Evolutionary conservation across 169 alveolate genomes (phyloP), one percentile per base, ranked within the genome.

Genomic region (Plasmodium falciparum): DNA sequence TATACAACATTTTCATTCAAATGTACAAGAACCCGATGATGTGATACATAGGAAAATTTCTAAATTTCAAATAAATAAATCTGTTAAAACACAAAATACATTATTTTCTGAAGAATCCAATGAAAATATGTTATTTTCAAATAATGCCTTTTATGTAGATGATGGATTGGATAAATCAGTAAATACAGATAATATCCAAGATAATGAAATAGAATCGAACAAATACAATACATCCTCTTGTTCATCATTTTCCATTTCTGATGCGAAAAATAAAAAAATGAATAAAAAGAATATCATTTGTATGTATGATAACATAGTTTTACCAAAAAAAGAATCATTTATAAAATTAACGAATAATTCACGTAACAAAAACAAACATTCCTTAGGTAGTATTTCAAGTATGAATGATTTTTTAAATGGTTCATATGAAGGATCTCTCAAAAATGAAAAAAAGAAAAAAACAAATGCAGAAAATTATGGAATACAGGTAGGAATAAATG

Each of bases 61-160:
- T n/a, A 56, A 65, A n/a, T 78, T 78, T 47, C 58, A 50, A 49
- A 69, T 78, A 50, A 78, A 66, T 33, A 78, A 67, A 78, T 52
- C 63, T 20, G 47, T 26, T 1, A 22, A 17, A 65, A 75, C 45
- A 63, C 59, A 17, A 56, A 65, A 52, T 65, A 24, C 24, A 33
- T 49, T 78, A 58, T 50, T 20, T 11, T 71, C 69, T 17, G 56
- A 78, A 58, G 76, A 52, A 4, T 78, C 89, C 17, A 78, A 76
- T 52, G 75, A 49, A 33, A 43, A 66, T 66, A 33, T 50, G 11
- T 45, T 69, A n/a, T 52, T 70, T 5, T 65, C 50, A 24, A 50
- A 78, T 13, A 22, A 65, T 13, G 76, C 45, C 9, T 78, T 78
- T 33, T 78, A 65, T 58, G 54, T 78, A 3, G 89, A 78, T 45